Conservation (phyloP, 805 yeast species). For the Candida succiphila region DNA sequence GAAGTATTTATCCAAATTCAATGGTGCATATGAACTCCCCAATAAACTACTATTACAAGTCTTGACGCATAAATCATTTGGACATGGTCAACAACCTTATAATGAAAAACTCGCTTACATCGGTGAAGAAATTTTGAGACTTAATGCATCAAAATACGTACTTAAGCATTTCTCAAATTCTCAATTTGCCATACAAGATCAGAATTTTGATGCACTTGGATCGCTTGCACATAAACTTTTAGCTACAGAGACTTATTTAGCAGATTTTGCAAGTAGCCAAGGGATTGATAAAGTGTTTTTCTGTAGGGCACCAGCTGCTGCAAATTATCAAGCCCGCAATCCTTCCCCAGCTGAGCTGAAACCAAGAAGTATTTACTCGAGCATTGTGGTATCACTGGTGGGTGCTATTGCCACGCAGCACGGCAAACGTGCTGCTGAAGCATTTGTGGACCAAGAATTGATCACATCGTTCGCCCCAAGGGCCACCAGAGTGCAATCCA, state of each 20-base stretch:
- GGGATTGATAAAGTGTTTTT: slow-evolving; percentile 46
- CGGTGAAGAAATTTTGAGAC: slow-evolving; percentile 56
- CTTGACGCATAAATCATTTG: slow-evolving; percentile 89
- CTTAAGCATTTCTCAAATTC: slow-evolving; percentile 13
- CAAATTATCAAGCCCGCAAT: background rate
- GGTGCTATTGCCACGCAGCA: slow-evolving; percentile 60
- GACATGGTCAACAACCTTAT: slow-evolving; percentile 82
- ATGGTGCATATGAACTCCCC: slow-evolving; percentile 39
- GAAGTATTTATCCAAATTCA: slow-evolving; percentile 26
- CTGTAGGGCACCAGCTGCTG: slow-evolving; percentile 49
- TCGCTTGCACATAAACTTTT: slow-evolving; percentile 40
- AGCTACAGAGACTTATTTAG: slow-evolving; percentile 38
- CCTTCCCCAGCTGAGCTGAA: slow-evolving; percentile 10
- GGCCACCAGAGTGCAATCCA: background rate
- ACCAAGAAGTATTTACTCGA: slow-evolving; percentile 20
- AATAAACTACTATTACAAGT: slow-evolving; percentile 67
- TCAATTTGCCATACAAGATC: slow-evolving; percentile 32
- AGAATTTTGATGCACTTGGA: slow-evolving; percentile 53
- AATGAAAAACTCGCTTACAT: slow-evolving; percentile 75
- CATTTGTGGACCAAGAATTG: slow-evolving; percentile 45
- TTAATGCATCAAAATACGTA: slow-evolving; percentile 34
- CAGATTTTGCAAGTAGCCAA: slow-evolving; percentile 38
- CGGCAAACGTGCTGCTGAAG: slow-evolving; percentile 50
- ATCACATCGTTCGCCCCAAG: slow-evolving; percentile 11
- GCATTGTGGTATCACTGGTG: slow-evolving; percentile 35